Percentiles rank a stretch among this genome's conserved stretches.
Conservation (phyloP, 1,284 basidiomycete genomes). For the Cutaneotrichosporon cyanovorans region DNA sequence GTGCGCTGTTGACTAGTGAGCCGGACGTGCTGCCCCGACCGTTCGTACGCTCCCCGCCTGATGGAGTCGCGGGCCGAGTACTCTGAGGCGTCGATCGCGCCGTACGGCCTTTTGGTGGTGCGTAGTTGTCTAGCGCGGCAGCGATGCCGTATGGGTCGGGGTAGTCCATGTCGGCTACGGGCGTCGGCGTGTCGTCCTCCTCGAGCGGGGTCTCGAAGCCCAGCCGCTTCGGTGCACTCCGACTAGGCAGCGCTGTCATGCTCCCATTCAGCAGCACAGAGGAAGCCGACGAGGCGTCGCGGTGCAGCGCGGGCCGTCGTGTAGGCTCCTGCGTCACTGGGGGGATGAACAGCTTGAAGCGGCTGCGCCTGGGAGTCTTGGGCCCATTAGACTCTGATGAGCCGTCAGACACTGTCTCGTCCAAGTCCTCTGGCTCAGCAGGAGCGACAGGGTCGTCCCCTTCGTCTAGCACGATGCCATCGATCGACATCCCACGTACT, state of each 20-base stretch:
- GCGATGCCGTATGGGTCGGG: constrained; percentile 29
- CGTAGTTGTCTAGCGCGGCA: constrained; percentile 7
- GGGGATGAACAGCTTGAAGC: constrained; percentile 19
- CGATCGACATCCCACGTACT: too few species aligned
- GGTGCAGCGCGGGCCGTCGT: background rate
- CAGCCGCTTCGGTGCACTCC: background rate
- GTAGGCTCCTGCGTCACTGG: constrained; percentile 3
- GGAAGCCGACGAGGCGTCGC: background rate
- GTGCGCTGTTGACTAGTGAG: constrained; percentile 5
- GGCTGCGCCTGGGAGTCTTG: constrained; percentile 1
- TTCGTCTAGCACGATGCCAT: background rate
- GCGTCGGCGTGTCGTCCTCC: constrained; percentile 6
- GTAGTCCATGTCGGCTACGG: constrained; percentile 17
- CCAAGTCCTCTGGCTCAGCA: too few species aligned
- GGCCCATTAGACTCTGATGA: constrained; percentile 3
- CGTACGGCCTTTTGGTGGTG: background rate
- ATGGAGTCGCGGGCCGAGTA: constrained; percentile 10
- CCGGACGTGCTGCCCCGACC: constrained; percentile 1
- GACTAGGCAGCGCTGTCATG: background rate
- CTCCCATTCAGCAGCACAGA: background rate
- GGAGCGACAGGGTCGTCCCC: background rate
- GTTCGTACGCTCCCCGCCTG: background rate
- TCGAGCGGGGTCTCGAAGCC: constrained; percentile 10
- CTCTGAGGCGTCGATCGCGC: constrained; percentile 16
- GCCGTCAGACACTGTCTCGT: background rate